These are phyloP conservation scores for Chiua sp. DNA, from an alignment of 1,284 basidiomycete genomes.

Conservation along the genomic window DNA sequence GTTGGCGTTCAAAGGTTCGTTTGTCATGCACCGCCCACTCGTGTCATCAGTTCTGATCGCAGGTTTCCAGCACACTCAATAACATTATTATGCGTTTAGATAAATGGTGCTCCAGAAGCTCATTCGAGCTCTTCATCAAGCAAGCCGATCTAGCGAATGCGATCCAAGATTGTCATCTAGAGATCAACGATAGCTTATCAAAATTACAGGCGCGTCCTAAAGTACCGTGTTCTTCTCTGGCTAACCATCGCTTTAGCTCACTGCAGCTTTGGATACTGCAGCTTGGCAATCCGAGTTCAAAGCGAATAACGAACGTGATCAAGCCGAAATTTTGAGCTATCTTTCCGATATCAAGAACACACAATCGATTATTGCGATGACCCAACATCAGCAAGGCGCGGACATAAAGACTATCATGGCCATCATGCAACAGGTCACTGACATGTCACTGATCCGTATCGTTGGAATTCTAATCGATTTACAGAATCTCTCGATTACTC, in stretches of 20 bases:
- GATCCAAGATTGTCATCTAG: constrained; percentile 47
- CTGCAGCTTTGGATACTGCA: constrained; percentile 49
- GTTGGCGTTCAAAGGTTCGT: constrained; percentile 30
- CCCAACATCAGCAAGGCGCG: constrained; percentile 36
- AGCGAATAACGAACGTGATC: constrained; percentile 44
- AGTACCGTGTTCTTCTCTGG: neutral
- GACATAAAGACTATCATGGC: constrained; percentile 46
- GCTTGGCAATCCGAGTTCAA: constrained; percentile 52
- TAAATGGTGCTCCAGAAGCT: constrained; percentile 44
- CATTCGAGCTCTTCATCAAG: constrained; percentile 47
- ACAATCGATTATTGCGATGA: constrained; percentile 41
- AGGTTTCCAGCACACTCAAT: constrained; percentile 41
- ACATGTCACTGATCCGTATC: neutral
- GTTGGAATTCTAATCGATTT: neutral
- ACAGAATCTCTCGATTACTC: constrained; percentile 36
- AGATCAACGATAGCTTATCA: constrained; percentile 47
- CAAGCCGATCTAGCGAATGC: constrained; percentile 49
- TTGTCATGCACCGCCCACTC: neutral
- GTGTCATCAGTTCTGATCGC: constrained; percentile 9
- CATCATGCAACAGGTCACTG: constrained; percentile 50
- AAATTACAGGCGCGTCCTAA: constrained; percentile 45
- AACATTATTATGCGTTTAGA: constrained; percentile 44
- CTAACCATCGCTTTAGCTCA: constrained; percentile 40
- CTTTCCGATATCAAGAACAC: constrained; percentile 49
- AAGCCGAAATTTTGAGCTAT: constrained; percentile 45